These are phyloP conservation scores for Pelargonium myrrhifolium DNA, from an alignment of 441 rosid genomes.

Conservation along the genomic window DNA sequence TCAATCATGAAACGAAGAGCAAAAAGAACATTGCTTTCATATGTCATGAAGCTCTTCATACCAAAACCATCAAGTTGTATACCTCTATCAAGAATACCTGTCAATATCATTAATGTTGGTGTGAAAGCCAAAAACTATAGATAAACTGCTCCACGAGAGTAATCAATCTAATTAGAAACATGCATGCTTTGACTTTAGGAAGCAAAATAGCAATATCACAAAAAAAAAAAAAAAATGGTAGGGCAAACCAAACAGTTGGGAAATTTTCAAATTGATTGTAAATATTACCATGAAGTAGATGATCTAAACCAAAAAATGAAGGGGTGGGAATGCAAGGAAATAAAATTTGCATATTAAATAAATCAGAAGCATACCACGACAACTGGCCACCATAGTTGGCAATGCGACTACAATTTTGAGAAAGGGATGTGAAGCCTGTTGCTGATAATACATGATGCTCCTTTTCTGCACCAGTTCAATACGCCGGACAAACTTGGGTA, in stretches of 20 bases:
- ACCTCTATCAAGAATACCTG: conserved; percentile 95
- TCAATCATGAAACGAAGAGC: conserved; percentile 99
- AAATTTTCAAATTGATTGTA: neutral
- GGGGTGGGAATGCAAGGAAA: neutral
- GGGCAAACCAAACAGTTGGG: neutral
- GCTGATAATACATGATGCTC: conserved; percentile 94
- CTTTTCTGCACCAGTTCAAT: conserved; percentile 69
- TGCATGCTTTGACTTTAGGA: neutral
- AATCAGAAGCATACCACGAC: conserved; percentile 56
- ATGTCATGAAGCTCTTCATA: conserved; percentile 84
- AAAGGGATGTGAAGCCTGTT: conserved; percentile 65
- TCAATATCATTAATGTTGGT: conserved; percentile 14
- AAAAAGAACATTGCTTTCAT: conserved; percentile 90
- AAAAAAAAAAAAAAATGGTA: too few relatives aligned
- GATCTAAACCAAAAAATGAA: neutral
- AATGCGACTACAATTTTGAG: conserved; percentile 86
- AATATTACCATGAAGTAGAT: neutral
- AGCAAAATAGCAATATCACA: neutral
- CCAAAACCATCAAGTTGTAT: conserved; percentile 93
- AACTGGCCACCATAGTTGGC: conserved; percentile 88
- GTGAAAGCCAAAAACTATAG: neutral
- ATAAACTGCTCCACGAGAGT: conserved; percentile 5
- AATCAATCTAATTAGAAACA: too few relatives aligned
- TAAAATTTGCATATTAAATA: neutral
- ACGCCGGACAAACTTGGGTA: conserved; percentile 49